phyloP scores from a whole-genome alignment of 169 alveolate species.

The Plasmodium coatneyi region DNA sequence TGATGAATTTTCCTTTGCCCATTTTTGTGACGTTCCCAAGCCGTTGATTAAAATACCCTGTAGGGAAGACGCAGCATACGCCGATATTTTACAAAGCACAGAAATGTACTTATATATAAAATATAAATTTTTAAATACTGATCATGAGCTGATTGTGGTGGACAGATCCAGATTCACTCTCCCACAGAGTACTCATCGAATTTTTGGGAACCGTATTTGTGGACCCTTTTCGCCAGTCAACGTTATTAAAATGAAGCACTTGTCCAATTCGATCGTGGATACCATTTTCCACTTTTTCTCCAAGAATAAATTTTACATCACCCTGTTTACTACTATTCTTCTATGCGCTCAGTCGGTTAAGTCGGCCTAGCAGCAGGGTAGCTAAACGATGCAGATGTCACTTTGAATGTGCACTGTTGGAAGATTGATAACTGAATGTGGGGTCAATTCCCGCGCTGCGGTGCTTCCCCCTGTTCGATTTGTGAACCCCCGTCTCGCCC shows the following conservation, averaged over 20 bases:
- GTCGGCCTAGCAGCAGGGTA: not conserved
- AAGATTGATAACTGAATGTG: not conserved
- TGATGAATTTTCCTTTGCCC: constrained; percentile 59
- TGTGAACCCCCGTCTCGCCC: not conserved
- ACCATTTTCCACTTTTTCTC: constrained; percentile 46
- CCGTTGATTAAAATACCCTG: constrained; percentile 52
- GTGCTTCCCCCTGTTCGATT: not conserved
- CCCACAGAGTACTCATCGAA: constrained; percentile 65
- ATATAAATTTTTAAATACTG: constrained; percentile 54
- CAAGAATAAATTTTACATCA: constrained; percentile 55
- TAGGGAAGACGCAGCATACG: not conserved
- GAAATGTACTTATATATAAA: constrained; percentile 66
- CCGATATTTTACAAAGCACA: constrained; percentile 40
- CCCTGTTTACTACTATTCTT: constrained; percentile 42
- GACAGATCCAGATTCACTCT: constrained; percentile 54
- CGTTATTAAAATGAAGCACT: constrained; percentile 34
- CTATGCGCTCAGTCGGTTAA: constrained; percentile 56
- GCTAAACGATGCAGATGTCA: not conserved
- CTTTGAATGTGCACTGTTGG: not conserved
- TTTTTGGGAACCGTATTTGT: constrained; percentile 37
- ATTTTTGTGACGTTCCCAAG: constrained; percentile 54
- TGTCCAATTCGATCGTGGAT: constrained; percentile 37
- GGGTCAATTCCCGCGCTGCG: not conserved
- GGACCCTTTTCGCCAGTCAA: constrained; percentile 73
- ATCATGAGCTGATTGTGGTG: constrained; percentile 61